Evolutionary conservation across 345 rosid genomes (phyloP), one percentile per base, ranked within the genome.

Genomic region (Cardamine occulta): DNA sequence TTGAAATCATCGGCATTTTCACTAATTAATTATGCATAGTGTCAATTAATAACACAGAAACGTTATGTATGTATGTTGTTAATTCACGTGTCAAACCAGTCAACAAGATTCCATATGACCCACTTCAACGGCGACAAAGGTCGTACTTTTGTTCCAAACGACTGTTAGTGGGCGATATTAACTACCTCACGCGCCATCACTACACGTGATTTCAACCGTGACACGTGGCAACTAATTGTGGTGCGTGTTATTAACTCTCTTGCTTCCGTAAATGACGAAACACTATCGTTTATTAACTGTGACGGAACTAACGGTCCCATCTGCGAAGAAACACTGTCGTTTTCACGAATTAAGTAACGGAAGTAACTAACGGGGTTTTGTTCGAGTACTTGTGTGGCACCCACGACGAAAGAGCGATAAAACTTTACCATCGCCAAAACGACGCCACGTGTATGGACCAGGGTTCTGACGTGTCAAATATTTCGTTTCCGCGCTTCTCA

Each of bases 381-480:
- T 10, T 34, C 63, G 40, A 68, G 37, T 32, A 39, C 9, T 21
- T 34, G 7, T 6, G 49, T 10, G 29, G 57, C 52, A 66, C 34
- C 68, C 34, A 35, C 18, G 19, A 8, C 0, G 2, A 54, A 4
- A 28, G 6, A 0, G 8, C 19, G 19, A 19, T 19, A 19, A 19
- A 19, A 19, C 19, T 19, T 19, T 19, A 19, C 19, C 19, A 19
- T 19, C 19, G 19, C 19, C 47, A 47, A 68, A 37, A 64, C 26
- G 8, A 35, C 23, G 76, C 72, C 76, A 72, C 80, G 80, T 77
- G 72, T 64, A 77, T 70, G 76, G 76, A 45, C 66, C 62, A 47
- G 28, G 19, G 19, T 3, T 64, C 80, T 44, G 68, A 77, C 62
- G 44, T 77, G 80, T 72, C 72, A 63, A 11, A 10, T 7, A 14